Evolutionary conservation across 1,139 yeast species (phyloP).

Genomic region (Yamadazyma songkhlaensis): DNA sequence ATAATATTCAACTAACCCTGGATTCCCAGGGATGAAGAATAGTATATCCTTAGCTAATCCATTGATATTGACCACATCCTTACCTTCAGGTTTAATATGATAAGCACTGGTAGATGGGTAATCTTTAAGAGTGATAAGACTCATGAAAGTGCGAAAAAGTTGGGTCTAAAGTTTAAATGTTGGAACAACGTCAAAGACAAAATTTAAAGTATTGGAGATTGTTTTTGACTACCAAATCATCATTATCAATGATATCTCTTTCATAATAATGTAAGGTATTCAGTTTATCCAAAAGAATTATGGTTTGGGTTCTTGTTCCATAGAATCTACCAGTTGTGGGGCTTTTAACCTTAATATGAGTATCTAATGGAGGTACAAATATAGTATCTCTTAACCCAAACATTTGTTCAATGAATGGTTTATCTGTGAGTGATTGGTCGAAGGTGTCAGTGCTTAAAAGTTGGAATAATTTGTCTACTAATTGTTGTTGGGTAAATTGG

Average conservation of each 20-base stretch:
- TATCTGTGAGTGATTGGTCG: conserved; percentile 23
- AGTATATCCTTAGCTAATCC: conserved; percentile 22
- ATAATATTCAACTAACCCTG: conserved; percentile 62
- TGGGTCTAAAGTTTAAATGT: conserved; percentile 1
- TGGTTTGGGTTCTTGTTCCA: conserved; percentile 90
- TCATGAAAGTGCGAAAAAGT: conserved; percentile 7
- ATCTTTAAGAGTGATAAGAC: conserved; percentile 15
- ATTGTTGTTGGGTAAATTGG: conserved; percentile 38
- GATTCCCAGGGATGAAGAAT: conserved; percentile 67
- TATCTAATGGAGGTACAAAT: conserved; percentile 64
- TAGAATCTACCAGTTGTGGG: conserved; percentile 51
- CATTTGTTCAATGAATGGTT: conserved; percentile 26
- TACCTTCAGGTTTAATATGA: conserved; percentile 15
- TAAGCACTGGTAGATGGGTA: conserved; percentile 29
- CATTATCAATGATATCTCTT: conserved; percentile 30
- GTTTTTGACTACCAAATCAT: conserved; percentile 13
- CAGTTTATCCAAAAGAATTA: conserved; percentile 54
- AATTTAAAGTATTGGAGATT: conserved; percentile 2
- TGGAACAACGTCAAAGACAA: conserved; percentile 7
- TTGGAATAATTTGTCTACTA: conserved; percentile 52
- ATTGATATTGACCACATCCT: background rate
- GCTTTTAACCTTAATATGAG: conserved; percentile 14
- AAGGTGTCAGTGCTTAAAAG: conserved; percentile 50
- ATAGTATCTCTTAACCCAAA: conserved; percentile 57
- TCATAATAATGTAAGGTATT: conserved; percentile 45